Evolutionary conservation across 2,329 filamentous ascomycete genomes (phyloP).

Genomic region (Coniochaeta ligniaria): DNA sequence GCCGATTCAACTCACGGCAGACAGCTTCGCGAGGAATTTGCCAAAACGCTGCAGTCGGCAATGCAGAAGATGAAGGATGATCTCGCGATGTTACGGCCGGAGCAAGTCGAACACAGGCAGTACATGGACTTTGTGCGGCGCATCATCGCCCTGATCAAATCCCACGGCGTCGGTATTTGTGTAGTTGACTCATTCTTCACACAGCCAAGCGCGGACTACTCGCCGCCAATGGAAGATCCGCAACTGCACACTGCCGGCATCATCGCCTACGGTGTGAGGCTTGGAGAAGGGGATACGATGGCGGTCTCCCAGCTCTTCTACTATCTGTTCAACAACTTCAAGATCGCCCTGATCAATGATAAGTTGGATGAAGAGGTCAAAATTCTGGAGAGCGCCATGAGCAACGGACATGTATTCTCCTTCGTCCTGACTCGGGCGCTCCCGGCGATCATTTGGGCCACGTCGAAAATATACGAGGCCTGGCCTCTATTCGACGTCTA

Average conservation of each 20-base stretch:
- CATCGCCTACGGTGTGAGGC: constrained; percentile 45
- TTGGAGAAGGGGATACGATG: constrained; percentile 43
- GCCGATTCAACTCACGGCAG: constrained; percentile 26
- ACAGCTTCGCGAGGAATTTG: constrained; percentile 30
- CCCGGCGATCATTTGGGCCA: constrained; percentile 40
- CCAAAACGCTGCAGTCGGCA: constrained; percentile 32
- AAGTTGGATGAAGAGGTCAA: constrained; percentile 37
- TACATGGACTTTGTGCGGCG: constrained; percentile 45
- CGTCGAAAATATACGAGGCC: constrained; percentile 23
- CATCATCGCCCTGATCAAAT: constrained; percentile 46
- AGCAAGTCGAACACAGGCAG: constrained; percentile 30
- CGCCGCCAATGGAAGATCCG: constrained; percentile 47
- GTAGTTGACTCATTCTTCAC: constrained; percentile 49
- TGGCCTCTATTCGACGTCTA: constrained; percentile 47
- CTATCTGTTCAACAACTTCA: constrained; percentile 51
- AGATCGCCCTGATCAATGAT: constrained; percentile 42
- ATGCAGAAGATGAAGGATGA: constrained; percentile 51
- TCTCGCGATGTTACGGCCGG: constrained; percentile 28
- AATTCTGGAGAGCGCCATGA: constrained; percentile 42
- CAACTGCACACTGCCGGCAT: constrained; percentile 49
- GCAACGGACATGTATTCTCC: constrained; percentile 30
- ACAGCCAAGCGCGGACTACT: constrained; percentile 48
- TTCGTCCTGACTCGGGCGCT: constrained; percentile 48
- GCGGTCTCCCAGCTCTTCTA: constrained; percentile 45
- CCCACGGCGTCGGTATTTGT: constrained; percentile 46